Base-by-base conservation (phyloP, 2,329 filamentous ascomycete species). In the Calonectria crousiana region DNA sequence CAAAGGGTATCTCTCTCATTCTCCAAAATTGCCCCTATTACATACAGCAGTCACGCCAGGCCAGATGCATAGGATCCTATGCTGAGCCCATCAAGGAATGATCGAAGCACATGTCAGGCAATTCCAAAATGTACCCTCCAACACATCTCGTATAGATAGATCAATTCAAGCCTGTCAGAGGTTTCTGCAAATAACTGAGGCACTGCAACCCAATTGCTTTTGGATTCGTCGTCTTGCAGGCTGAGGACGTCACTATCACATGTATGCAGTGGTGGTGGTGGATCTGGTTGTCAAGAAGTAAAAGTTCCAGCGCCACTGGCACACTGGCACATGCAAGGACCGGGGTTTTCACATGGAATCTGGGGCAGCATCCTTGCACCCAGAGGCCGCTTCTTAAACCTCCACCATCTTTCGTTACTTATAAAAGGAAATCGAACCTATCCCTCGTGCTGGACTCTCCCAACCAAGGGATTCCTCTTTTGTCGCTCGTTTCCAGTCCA, bases 291-390 rank as follows among this genome's bases (percentile, higher is more conserved):
- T 64, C 23, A n/a, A 36, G 64, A 34, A 52, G 18, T 36, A 34
- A 32, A 30, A 36, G 49, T 51, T 66, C 47, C 67, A 56, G 69
- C 71, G 47, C 47, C 62, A 30, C 47, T 65, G 23, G 41, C 51
- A 70, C 62, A 53, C 62, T 69, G 60, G 67, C 67, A 73, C 71
- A 73, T 80, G 76, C 78, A 79, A 76, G 78, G 78, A 79, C 75
- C 68, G 75, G 75, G 75, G 78, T 78, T 62, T 78, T 80, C 78
- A 80, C 78, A 79, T 78, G 75, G 77, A 82, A 83, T 83, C 81
- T 74, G 82, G 82, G 81, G 82, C 80, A 79, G 53, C 69, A 83
- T 77, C 82, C 82, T 80, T 82, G 81, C 70, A 79, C 73, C 70
- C 41, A 67, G 66, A 72, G 58, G 58, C 44, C 67, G 69, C 69